Percentiles rank a stretch among this genome's conserved stretches.
phyloP scores from a whole-genome alignment of 2,329 filamentous ascomycete genomes.

The Calonectria multiphialidica region DNA sequence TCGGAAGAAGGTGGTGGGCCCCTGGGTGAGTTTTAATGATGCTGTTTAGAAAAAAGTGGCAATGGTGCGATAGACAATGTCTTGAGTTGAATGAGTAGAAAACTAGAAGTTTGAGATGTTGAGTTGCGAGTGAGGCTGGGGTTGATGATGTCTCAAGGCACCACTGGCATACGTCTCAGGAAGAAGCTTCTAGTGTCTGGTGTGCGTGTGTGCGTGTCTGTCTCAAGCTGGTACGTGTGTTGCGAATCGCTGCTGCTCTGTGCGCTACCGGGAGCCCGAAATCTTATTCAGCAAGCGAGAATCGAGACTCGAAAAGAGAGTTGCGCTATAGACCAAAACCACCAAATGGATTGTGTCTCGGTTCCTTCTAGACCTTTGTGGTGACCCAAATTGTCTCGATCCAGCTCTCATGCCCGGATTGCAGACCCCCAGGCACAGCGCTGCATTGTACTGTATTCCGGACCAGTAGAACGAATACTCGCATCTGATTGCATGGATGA shows the following conservation, averaged over 20 bases:
- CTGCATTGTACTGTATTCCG: not conserved
- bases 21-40: not conserved
- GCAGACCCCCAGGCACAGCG: not conserved
- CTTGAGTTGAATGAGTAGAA: not conserved
- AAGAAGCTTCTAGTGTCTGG: slow-evolving; percentile 41
- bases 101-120: not conserved
- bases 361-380: not conserved
- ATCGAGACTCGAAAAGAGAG: not conserved
- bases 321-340: not conserved
- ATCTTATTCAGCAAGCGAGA: not conserved
- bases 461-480: not conserved
- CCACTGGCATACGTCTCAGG: slow-evolving; percentile 38
- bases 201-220: slow-evolving; percentile 8
- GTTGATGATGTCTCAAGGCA: slow-evolving; percentile 32
- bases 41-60: not conserved
- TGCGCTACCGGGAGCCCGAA: not conserved
- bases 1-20: not conserved
- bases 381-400: not conserved
- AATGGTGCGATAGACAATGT: not conserved
- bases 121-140: not conserved
- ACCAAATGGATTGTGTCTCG: too few relatives aligned
- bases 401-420: not conserved
- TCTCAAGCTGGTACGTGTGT: not conserved
- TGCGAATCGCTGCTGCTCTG: not conserved
- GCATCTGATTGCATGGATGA: slow-evolving; percentile 1